Evolutionary conservation across 1,284 basidiomycete genomes (phyloP).

Genomic region (Malassezia nana): DNA sequence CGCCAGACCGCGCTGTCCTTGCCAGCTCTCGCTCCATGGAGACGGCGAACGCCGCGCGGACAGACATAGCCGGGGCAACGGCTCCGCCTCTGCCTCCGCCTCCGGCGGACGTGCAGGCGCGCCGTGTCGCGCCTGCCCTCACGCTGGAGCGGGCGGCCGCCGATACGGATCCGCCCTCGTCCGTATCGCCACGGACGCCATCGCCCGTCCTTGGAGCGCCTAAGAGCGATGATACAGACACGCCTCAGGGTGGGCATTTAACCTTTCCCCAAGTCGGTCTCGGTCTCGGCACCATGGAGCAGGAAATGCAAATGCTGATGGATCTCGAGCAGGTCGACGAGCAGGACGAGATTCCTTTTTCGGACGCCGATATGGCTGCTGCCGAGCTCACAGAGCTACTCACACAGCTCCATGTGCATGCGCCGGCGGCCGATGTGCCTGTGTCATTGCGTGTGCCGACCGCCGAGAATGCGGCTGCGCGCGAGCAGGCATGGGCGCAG

Average conservation of each 20-base stretch:
- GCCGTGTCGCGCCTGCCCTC: too few relatives aligned
- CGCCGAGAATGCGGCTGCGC: not conserved
- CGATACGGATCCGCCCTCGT: not conserved
- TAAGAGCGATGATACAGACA: not conserved
- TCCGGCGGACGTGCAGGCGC: not conserved
- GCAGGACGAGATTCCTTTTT: not conserved
- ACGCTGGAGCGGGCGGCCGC: not conserved
- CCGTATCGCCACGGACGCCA: conserved; percentile 27
- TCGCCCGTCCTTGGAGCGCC: conserved; percentile 34
- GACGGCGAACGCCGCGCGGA: too few relatives aligned
- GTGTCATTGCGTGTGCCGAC: not conserved
- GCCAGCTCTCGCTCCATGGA: too few relatives aligned
- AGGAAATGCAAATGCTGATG: conserved; percentile 36
- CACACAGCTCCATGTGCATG: not conserved
- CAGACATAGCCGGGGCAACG: too few relatives aligned
- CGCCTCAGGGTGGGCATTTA: conserved; percentile 24
- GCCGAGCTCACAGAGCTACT: conserved; percentile 22
- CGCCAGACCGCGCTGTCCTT: too few relatives aligned
- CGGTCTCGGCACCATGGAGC: conserved; percentile 31
- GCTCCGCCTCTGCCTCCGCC: not conserved
- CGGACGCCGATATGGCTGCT: conserved; percentile 9
- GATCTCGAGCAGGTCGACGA: conserved; percentile 21
- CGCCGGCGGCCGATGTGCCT: not conserved
- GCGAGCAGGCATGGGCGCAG: not conserved
- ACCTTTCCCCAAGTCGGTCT: conserved; percentile 33